Base-by-base conservation (phyloP, 169 alveolate species). In the Plasmodium vinckei region DNA sequence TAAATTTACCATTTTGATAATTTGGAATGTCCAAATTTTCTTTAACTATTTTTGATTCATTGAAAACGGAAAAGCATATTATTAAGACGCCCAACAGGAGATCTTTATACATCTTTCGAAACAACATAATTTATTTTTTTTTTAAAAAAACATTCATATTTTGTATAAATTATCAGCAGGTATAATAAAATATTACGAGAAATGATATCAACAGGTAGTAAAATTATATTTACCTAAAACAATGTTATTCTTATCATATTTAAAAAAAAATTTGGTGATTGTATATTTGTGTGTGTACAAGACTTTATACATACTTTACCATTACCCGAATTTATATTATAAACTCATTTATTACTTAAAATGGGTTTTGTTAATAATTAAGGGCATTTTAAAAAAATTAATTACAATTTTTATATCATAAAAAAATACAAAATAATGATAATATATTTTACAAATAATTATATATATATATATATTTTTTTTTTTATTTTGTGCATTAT, bases 51-150 rank as follows among this genome's bases (percentile, higher is more conserved):
- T 75, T 75, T 51, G 88, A 19, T 13, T 27, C 67, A 61, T 75
- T 75, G 51, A 51, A 68, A 63, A 75, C 47, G 51, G 60, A 59
- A 42, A 39, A 75, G 51, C 46, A 42, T 27, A 56, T 61, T 65
- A 23, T 75, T 17, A 75, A 47, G 15, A 65, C 56, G 51, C 17
- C 60, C 17, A 65, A 27, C 23, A 39, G 17, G 9, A 75, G 57
- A 23, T 46, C 17, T 23, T 49, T 51, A 75, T 46, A 17, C 88
- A 75, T 75, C 88, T 75, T 75, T 60, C 67, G 42, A 25, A 60
- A 17, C 23, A 33, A 57, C 17, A 27, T 47, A 72, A 42, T 39
- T 42, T 72, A 33, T 33, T 33, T 5, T 5, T 72, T 57, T 72
- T 56, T 19, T 12, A 25, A 72, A 47, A 27, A 23, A 13, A 19